Conservation (phyloP, 768 basidiomycete species). For the Cystobasidium ongulense region DNA sequence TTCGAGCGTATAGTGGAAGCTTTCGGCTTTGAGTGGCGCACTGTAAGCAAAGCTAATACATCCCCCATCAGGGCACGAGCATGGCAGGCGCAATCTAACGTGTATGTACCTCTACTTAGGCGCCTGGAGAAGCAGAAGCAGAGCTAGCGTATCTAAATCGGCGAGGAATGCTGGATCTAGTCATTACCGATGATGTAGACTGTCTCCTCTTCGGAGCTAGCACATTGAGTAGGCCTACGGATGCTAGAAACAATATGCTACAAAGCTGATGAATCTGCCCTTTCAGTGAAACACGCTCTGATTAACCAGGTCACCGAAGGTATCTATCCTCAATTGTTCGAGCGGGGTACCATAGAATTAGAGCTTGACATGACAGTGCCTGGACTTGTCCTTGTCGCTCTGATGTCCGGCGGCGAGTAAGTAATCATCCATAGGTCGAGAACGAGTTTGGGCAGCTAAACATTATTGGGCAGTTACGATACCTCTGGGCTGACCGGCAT, state of each 20-base stretch:
- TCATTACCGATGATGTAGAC: conserved; percentile 53
- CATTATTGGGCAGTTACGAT: conserved; percentile 13
- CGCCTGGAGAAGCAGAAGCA: conserved; percentile 52
- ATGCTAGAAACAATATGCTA: neutral
- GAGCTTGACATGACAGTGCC: neutral
- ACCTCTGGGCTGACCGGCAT: neutral
- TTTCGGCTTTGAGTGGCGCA: conserved; percentile 33
- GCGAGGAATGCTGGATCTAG: conserved; percentile 48
- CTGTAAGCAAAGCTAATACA: neutral
- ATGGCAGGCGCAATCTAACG: neutral
- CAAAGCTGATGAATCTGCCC: conserved; percentile 28
- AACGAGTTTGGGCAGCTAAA: neutral
- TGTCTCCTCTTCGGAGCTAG: conserved; percentile 51
- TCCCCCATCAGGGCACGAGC: no score
- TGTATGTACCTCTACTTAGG: conserved; percentile 40
- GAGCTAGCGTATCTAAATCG: conserved; percentile 50
- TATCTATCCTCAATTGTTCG: conserved; percentile 18
- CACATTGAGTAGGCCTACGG: conserved; percentile 48
- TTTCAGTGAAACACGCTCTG: conserved; percentile 21
- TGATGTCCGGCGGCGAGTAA: conserved; percentile 34
- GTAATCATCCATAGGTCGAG: neutral
- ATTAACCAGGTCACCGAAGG: neutral
- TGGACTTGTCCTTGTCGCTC: conserved; percentile 30
- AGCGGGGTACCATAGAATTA: neutral
- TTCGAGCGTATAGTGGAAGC: conserved; percentile 23